Evolutionary conservation across 148 eudicot genomes (phyloP).

Genomic region (Rhododendron vialii): DNA sequence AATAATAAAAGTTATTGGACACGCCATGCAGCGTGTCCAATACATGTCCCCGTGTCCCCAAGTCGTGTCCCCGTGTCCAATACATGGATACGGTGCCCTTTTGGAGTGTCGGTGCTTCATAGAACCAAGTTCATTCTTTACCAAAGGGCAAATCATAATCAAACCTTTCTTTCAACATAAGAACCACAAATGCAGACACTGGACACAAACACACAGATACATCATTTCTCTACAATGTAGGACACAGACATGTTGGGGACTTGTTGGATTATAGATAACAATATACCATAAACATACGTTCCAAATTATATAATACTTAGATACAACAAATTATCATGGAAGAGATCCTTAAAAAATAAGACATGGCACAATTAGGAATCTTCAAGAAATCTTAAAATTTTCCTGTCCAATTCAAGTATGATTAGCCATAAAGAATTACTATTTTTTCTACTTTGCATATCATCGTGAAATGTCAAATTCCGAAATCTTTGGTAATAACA

Average conservation of each 20-base stretch:
- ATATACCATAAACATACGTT: not conserved
- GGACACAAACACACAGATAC: not conserved
- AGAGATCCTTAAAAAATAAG: not conserved
- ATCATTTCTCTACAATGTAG: not conserved
- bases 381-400: no score
- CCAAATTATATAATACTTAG: not conserved
- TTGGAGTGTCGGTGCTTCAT: no score
- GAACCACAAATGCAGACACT: not conserved
- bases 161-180: no score
- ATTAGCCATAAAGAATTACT: not conserved
- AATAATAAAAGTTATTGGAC: no score
- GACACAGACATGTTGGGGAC: not conserved
- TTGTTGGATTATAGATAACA: no score
- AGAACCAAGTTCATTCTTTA: no score
- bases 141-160: no score
- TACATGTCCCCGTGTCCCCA: no score
- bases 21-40: no score
- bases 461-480: not conserved
- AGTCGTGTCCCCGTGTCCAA: no score
- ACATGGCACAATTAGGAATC: not conserved
- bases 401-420: not conserved
- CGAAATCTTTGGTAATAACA: not conserved
- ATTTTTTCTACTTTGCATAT: not conserved
- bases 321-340: not conserved
- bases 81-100: no score